A percentile compares a stretch with the other conserved stretches of the same genome.
Evolutionary conservation across 208 protist species (phyloP).

Genomic region (Acanthamoeba culbertsoni): DNA sequence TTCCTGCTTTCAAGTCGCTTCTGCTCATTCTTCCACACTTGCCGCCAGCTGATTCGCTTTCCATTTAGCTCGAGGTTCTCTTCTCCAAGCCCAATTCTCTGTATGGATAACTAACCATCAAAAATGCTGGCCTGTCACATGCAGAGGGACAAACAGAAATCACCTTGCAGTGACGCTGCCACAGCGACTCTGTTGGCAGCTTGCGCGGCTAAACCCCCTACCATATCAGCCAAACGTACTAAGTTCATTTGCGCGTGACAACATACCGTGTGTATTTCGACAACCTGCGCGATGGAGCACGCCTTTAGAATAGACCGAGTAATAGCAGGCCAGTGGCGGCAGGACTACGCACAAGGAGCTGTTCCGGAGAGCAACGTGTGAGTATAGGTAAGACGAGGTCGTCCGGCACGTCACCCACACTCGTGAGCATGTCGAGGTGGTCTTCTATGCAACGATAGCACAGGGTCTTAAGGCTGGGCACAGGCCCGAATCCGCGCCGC

Average conservation of each 20-base stretch:
- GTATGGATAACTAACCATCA: neutral
- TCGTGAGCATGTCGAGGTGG: neutral
- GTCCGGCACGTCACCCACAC: neutral
- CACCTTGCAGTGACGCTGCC: neutral
- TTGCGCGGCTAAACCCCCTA: neutral
- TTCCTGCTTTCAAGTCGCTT: neutral
- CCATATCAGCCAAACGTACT: too few species aligned
- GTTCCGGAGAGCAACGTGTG: neutral
- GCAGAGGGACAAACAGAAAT: neutral
- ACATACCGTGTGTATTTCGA: neutral
- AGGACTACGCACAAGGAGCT: neutral
- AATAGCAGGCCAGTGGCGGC: too few species aligned
- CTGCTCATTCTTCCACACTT: conserved; percentile 22
- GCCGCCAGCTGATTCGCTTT: neutral
- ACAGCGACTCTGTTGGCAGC: neutral
- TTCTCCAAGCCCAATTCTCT: neutral
- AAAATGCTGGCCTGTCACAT: neutral
- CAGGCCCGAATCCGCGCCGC: neutral
- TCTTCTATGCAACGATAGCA: neutral
- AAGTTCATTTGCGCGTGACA: neutral
- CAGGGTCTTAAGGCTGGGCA: neutral
- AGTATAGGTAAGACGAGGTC: neutral
- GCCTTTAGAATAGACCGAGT: too few species aligned
- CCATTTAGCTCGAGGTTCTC: neutral
- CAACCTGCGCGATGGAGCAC: too few species aligned